These are phyloP conservation scores for Perkinsela sp. DNA, from an alignment of 208 protist species.

Conservation along the genomic window DNA sequence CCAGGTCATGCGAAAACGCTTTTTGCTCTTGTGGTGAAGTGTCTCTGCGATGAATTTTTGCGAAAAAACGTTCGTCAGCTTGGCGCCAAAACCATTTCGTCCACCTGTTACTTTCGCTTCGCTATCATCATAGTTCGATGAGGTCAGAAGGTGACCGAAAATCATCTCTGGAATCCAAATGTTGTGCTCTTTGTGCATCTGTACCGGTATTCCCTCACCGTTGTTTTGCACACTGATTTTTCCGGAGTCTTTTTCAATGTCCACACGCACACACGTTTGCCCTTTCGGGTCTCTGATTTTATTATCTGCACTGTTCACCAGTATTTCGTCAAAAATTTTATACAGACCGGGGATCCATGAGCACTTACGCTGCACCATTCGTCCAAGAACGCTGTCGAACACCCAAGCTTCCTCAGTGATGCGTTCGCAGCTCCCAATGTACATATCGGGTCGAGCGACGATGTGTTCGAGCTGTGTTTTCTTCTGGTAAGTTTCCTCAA, in stretches of 20 bases:
- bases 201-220: conserved; percentile 87
- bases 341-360: conserved; percentile 92
- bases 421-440: conserved; percentile 82
- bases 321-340: conserved; percentile 99
- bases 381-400: conserved; percentile 49
- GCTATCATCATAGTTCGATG: conserved; percentile 93
- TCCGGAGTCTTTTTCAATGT: conserved; percentile 70
- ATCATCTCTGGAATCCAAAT: conserved; percentile 97
- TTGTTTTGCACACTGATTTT: conserved; percentile 90
- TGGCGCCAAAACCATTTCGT: conserved; percentile 92
- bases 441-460: conserved; percentile 92
- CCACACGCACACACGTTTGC: conserved; percentile 71
- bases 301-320: conserved; percentile 99
- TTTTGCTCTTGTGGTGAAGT: conserved; percentile 45
- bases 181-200: conserved; percentile 80
- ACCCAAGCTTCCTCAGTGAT: conserved; percentile 78
- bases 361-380: conserved; percentile 72
- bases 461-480: conserved; percentile 93
- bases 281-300: conserved; percentile 73
- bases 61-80: conserved; percentile 99
- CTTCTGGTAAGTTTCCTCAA: conserved; percentile 87
- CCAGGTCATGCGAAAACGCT: conserved; percentile 83
- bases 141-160: conserved; percentile 96
- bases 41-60: conserved; percentile 88
- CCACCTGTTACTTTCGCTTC: conserved; percentile 85